Evolutionary conservation across 2,329 filamentous ascomycete genomes (phyloP), one percentile per base, ranked within the genome.

Genomic region (Alternaria alternata): DNA sequence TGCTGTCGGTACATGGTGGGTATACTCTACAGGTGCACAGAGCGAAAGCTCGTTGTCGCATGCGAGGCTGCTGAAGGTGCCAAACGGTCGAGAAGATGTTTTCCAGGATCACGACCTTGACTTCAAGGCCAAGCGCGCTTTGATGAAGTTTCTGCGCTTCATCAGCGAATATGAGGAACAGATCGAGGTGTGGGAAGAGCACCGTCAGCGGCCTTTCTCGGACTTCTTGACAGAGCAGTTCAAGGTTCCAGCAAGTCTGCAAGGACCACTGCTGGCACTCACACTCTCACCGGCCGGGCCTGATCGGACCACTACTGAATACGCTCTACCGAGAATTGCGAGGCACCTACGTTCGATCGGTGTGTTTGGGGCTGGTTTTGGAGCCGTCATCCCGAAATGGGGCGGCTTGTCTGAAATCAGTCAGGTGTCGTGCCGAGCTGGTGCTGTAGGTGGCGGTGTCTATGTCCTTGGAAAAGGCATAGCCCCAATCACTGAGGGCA

Each of bases 141-240:
- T 98, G 71, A 97, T 97, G 90, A 96, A 96, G 78, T 96, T 97
- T 71, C 85, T 98, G 72, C 94, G 94, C 77, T 94, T 95, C 75
- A 90, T 97, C 54, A 83, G 89, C 61, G 87, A 93, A 69, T 90
- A 89, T 70, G 87, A 91, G 67, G 86, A 85, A 22, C 86, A 87
- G 72, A 77, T 70, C 51, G 85, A 85, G 52, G 69, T 83, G 3
- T 93, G 90, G 90, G 79, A 87, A 61, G 71, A 81, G 2, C 82
- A 87, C 52, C 86, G 88, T 28, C 77, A 83, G 12, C 78, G 79
- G 53, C 81, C 85, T 0, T 85, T 94, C 48, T 77, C 83, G 3
- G 77, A 81, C 4, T 92, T 91, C 69, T 82, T 91, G 42, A 81
- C 81, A 54, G 77, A 77, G 61, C 82, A 75, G 67, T 89, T 81